Evolutionary conservation across 805 yeast genomes (phyloP), one percentile per base, ranked within the genome.

Genomic region (Wickerhamomyces chambardii): DNA sequence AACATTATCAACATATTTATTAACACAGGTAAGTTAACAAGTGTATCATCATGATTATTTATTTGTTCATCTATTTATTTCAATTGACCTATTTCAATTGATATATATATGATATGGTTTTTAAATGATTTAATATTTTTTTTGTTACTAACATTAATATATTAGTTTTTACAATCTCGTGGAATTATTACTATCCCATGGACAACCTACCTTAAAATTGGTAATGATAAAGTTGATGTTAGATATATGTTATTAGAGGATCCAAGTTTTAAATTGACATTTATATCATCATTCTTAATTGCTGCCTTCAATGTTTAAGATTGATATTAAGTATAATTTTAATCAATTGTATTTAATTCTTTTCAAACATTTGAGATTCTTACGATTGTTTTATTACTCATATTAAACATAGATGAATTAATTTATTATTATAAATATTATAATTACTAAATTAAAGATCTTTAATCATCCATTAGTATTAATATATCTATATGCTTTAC

Each of bases 221-320:
- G 72, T 11, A 33, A 56, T 4, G 56, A 58, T 30, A 47, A 50
- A 34, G 51, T 75, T 36, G 74, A 76, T 46, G 42, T 75, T 24
- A 63, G 66, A 47, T 58, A 64, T 24, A 62, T 77, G 58, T 50
- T 78, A 15, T 66, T 78, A 38, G 72, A 73, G 35, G 70, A 73
- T 40, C 76, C 79, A 38, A 69, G 78, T 42, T 78, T 78, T 60
- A 76, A 74, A 53, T 29, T 74, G 15, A 64, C 78, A 17, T 78
- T 78, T 50, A 56, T 73, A 8, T 51, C 68, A 30, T 57, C 77
- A 9, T 78, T 78, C 49, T 44, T 75, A 43, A 68, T 76, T 37
- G 80, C 82, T 19, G 83, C 82, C 19, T 73, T 62, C 57, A 73
- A 74, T 41, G 57, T 56, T 27, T 53, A 40, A 28, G 28, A 4